Percentiles rank a stretch among this genome's conserved stretches.
These are phyloP conservation scores for Kluyveromyces siamensis DNA, from an alignment of 805 yeast species.

Conservation along the genomic window DNA sequence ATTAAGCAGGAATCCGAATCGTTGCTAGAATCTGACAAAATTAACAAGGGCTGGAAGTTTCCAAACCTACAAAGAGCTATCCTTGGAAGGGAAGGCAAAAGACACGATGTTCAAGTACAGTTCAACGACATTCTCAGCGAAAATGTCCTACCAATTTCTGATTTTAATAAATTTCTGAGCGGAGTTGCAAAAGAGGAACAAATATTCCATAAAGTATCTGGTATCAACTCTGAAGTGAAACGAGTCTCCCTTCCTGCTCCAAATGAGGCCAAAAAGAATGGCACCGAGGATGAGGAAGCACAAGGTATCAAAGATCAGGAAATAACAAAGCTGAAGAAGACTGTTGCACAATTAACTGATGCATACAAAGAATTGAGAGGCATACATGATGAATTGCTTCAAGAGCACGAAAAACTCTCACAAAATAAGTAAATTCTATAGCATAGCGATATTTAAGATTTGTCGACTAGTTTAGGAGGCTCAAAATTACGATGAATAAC, in stretches of 20 bases:
- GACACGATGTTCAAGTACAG: conserved; percentile 37
- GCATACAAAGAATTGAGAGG: conserved; percentile 52
- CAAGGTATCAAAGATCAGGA: conserved; percentile 20
- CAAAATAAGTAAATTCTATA: background rate
- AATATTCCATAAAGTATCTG: conserved; percentile 37
- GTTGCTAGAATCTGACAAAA: background rate
- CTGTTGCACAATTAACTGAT: conserved; percentile 41
- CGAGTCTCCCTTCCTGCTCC: conserved; percentile 7
- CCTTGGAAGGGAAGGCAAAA: conserved; percentile 31
- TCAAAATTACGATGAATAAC: too few species aligned
- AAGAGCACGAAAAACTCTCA: conserved; percentile 37
- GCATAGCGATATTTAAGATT: background rate
- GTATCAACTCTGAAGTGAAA: conserved; percentile 33
- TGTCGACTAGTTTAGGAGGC: too few species aligned
- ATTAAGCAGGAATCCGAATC: conserved; percentile 4
- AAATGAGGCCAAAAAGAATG: conserved; percentile 7
- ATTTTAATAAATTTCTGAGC: conserved; percentile 43
- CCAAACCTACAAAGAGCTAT: conserved; percentile 60
- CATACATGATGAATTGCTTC: conserved; percentile 50
- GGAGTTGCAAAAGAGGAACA: conserved; percentile 43
- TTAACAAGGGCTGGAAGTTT: conserved; percentile 27
- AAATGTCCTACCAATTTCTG: conserved; percentile 13
- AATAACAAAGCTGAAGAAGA: conserved; percentile 33
- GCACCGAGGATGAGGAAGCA: conserved; percentile 2
- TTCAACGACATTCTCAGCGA: conserved; percentile 19